phyloP scores from a whole-genome alignment of 257 asterid genomes.

The Solanum lycopersicoides region DNA sequence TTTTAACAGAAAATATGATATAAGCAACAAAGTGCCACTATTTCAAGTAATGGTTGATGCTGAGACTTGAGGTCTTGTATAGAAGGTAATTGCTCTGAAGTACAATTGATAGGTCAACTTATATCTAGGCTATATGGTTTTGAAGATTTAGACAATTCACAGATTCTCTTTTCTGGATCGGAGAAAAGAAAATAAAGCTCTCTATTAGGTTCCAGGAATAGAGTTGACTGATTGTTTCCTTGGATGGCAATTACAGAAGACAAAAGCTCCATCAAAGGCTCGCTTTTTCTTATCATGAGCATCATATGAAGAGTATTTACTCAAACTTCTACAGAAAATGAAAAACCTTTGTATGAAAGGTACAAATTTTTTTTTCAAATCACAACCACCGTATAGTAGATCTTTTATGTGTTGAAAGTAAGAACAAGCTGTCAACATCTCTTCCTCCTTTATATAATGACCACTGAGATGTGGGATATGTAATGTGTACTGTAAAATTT shows the following conservation, averaged over 20 bases:
- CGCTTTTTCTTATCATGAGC: not conserved
- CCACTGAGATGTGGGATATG: not conserved
- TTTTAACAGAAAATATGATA: not conserved
- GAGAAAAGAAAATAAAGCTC: not conserved
- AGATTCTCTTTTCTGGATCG: not conserved
- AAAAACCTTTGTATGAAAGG: not conserved
- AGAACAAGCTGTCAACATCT: not conserved
- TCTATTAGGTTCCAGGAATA: not conserved
- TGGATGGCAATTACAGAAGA: not conserved
- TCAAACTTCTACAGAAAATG: not conserved
- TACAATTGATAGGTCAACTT: not conserved
- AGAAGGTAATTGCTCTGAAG: not conserved
- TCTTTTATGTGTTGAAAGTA: not conserved
- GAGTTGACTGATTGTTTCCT: not conserved
- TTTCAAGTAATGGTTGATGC: not conserved
- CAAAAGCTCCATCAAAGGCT: not conserved
- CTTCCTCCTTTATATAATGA: not conserved
- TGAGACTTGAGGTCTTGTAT: not conserved
- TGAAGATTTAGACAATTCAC: not conserved
- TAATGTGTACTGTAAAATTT: not conserved
- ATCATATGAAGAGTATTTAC: not conserved
- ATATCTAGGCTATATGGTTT: not conserved
- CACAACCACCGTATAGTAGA: not conserved
- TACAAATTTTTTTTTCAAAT: not conserved
- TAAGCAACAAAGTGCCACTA: not conserved